Base-by-base conservation (phyloP, 1,284 basidiomycete genomes). In the Rhodotorula glutinis region DNA sequence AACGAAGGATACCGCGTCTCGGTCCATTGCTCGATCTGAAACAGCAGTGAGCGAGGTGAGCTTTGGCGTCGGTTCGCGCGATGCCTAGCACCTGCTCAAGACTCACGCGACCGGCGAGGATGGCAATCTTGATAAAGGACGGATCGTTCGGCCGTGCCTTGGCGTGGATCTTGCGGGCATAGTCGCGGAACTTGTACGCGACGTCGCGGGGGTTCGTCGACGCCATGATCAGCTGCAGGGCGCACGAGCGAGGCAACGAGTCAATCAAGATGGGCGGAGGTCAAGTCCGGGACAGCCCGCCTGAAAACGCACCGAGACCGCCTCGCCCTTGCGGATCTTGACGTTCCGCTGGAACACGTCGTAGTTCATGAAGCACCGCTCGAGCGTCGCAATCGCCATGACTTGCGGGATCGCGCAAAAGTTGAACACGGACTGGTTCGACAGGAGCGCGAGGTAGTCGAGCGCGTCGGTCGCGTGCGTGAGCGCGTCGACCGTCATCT, bases 331-430 rank as follows among this genome's bases (percentile, higher is more conserved):
- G 65, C 95, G 85, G 75, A 98, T 98, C 81, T 98, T 98, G 79
- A 98, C 88, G 76, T 97, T 96, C 75, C 85, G 81, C 75, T 89
- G 85, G 79, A 97, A 87, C 82, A 98, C 90, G n/a, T 83, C 82
- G 2, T 86, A 85, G 80, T 98, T 98, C 89, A 91, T 91, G 81
- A 94, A 96, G 80, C 93, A 95, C 61, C 89, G 79, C 57, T 90
- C 86, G 33, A 98, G 82, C 11, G 94, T 98, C 10, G 96, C 94
- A 74, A 98, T 90, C 1, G 95, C 93, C 95, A 98, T 98, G 29
- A 88, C 86, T 43, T 90, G 91, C 16, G 95, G 95, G 67, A 98
- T 92, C 4, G 95, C 92, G 75, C 91, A 93, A 80, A 98, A 98
- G 80, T 92, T 92, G 84, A 98, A 98, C 38, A 97, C 86, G 66